Evolutionary conservation across 1,284 basidiomycete genomes (phyloP).

Genomic region (Puccinia polysora): DNA sequence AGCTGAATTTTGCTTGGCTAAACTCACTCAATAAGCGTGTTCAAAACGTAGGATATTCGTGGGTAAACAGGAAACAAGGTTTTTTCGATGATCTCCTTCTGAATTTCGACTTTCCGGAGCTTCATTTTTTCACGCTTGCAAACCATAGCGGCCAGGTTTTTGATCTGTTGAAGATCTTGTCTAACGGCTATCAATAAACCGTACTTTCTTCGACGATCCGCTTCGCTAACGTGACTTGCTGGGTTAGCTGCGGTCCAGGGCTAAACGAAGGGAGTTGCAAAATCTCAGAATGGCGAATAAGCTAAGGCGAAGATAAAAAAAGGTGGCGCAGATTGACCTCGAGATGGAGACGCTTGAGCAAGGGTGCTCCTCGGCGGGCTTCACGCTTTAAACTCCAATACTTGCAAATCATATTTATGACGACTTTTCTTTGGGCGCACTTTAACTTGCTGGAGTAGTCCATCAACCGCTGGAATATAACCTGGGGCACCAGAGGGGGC

Average conservation of each 20-base stretch:
- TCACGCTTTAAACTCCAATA: conserved; percentile 98
- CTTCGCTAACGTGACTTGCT: conserved; percentile 66
- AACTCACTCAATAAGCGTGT: conserved; percentile 67
- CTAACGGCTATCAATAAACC: conserved; percentile 70
- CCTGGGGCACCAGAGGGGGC: conserved; percentile 58
- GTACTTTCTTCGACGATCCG: conserved; percentile 79
- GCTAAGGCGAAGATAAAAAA: not conserved
- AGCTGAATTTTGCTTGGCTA: conserved; percentile 45
- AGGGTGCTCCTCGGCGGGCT: conserved; percentile 81
- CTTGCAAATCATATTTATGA: conserved; percentile 72
- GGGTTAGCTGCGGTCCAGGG: conserved; percentile 85
- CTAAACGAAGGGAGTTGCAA: conserved; percentile 48
- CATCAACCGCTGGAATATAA: conserved; percentile 64
- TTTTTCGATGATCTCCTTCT: conserved; percentile 65
- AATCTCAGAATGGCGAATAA: not conserved
- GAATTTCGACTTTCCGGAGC: conserved; percentile 65
- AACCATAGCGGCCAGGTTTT: conserved; percentile 66
- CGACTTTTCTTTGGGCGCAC: conserved; percentile 71
- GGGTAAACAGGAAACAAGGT: conserved; percentile 67
- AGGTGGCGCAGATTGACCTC: conserved; percentile 58
- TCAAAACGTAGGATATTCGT: conserved; percentile 64
- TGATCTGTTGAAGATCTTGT: conserved; percentile 71
- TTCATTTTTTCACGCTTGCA: conserved; percentile 81
- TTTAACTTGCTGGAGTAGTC: conserved; percentile 70
- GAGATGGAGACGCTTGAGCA: conserved; percentile 87